These are phyloP conservation scores for Fusarium xyrophilum DNA, from an alignment of 2,329 filamentous ascomycete genomes.

Conservation along the genomic window DNA sequence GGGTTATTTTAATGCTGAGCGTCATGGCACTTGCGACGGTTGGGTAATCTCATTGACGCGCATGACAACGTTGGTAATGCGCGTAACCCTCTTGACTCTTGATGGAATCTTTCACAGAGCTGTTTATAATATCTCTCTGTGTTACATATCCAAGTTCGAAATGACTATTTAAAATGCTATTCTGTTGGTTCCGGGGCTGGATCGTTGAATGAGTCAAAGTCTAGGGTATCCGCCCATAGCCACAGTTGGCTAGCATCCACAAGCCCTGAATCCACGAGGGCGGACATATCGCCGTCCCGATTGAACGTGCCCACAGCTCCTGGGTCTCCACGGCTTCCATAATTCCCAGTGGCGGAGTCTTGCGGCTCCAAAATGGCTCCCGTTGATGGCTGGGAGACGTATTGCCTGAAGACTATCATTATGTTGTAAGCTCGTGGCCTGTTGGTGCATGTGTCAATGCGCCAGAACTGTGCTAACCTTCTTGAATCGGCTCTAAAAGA, in stretches of 20 bases:
- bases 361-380: accelerated
- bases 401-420: not conserved
- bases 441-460: accelerated
- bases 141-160: too few relatives aligned
- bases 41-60: too few relatives aligned
- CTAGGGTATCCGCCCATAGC: not conserved
- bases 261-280: not conserved
- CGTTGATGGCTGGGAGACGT: not conserved
- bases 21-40: accelerated
- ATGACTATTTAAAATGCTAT: too few relatives aligned
- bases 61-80: too few relatives aligned
- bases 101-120: too few relatives aligned
- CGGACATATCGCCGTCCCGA: not conserved
- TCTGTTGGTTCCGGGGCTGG: too few relatives aligned
- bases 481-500: not conserved
- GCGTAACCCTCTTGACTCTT: too few relatives aligned
- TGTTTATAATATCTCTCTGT: too few relatives aligned
- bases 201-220: not conserved
- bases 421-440: accelerated
- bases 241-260: not conserved
- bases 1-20: accelerated
- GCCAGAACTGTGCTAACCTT: not conserved
- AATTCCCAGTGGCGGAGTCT: accelerated
- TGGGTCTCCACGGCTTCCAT: accelerated
- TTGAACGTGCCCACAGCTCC: not conserved